These are phyloP conservation scores for Alternaria longipes DNA, from an alignment of 2,329 filamentous ascomycete species.

Conservation along the genomic window DNA sequence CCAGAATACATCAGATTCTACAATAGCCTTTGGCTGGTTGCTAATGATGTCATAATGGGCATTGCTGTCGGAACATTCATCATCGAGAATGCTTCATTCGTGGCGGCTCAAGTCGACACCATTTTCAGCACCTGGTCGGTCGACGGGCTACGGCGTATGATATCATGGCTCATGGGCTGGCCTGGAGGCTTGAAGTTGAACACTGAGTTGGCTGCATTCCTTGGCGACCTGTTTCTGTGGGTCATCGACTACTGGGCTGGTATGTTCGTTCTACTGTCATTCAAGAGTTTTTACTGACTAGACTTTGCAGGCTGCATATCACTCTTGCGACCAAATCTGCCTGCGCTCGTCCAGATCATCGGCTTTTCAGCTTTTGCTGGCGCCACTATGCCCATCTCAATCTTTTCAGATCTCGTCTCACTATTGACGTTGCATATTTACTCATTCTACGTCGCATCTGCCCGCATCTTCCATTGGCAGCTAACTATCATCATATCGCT, in stretches of 20 bases:
- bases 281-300: conserved; percentile 11
- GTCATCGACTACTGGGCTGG: conserved; percentile 98
- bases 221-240: conserved; percentile 96
- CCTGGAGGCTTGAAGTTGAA: conserved; percentile 90
- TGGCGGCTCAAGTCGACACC: conserved; percentile 79
- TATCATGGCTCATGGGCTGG: conserved; percentile 95
- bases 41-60: conserved; percentile 98
- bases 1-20: conserved; percentile 99
- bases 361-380: conserved; percentile 95
- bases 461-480: conserved; percentile 98
- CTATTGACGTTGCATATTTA: conserved; percentile 95
- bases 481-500: conserved; percentile 94
- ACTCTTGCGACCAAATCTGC: conserved; percentile 80
- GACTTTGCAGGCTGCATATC: conserved; percentile 72
- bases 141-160: conserved; percentile 85
- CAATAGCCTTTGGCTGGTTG: conserved; percentile 97
- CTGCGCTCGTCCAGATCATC: conserved; percentile 87
- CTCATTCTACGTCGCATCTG: conserved; percentile 96
- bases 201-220: conserved; percentile 88
- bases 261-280: conserved; percentile 53
- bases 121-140: conserved; percentile 85
- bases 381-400: conserved; percentile 94
- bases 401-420: conserved; percentile 93
- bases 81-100: conserved; percentile 89
- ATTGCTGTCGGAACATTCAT: conserved; percentile 97